Evolutionary conservation across 805 yeast genomes (phyloP), one percentile per base, ranked within the genome.

Genomic region (Kodamaea jinghongensis): DNA sequence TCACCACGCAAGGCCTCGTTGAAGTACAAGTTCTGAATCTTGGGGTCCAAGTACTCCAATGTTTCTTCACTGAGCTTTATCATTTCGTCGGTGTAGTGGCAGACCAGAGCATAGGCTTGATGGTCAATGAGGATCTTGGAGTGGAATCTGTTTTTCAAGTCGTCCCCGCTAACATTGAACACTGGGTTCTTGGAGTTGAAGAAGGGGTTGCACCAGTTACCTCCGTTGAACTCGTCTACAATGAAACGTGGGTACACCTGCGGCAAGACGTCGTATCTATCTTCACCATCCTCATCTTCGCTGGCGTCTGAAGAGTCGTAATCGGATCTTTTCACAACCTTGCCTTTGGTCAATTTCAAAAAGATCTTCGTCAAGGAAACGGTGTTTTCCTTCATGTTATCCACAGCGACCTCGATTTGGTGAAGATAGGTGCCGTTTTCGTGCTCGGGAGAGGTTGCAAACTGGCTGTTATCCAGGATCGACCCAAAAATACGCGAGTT

Each of bases 191-290:
- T 48, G 34, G 67, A 52, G 31, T 69, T 56, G 47, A 78, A 75
- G 48, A 82, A 81, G 17, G 86, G 86, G 50, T 83, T 83, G 34
- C 77, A 74, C 83, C 89, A 84, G 44, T 81, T 80, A n/a, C 90
- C 91, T 12, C 89, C 91, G 49, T 80, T 80, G 55, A 80, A 84
- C 39, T 75, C 78, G 20, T 79, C 79, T 30, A 73, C 69, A 13
- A 85, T 60, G 50, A 84, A 81, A 43, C 93, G 68, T 6, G 93
- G 89, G 47, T 80, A 77, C 2, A 81, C 63, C 54, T 83, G 83
- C 0, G 91, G 93, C 26, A 82, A 45, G 11, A 60, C 37, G 34
- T 67, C 60, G 44, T 50, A 59, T 15, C 73, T 45, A 25, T 63
- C 67, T 36, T 59, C 63, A 4, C 70, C 58, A 28, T 52, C 59